A percentile compares a stretch with the other conserved stretches of the same genome.
These are phyloP conservation scores for Ascochyta pisi DNA, from an alignment of 2,329 filamentous ascomycete genomes.

Conservation along the genomic window DNA sequence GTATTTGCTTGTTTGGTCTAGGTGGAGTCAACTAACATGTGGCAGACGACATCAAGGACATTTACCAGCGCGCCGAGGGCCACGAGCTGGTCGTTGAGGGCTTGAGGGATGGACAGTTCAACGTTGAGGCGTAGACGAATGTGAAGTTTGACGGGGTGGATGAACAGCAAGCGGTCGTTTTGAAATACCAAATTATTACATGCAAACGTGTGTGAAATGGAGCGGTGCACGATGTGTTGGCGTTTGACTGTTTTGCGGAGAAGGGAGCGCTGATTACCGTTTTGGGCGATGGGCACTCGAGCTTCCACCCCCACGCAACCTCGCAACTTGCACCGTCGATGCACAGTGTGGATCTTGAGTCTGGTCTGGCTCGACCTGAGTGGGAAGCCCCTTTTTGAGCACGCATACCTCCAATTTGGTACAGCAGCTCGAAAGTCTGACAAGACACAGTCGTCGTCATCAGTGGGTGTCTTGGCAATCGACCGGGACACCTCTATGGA, in stretches of 20 bases:
- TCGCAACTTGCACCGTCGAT: background rate
- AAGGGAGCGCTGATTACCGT: constrained; percentile 10
- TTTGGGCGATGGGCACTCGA: constrained; percentile 15
- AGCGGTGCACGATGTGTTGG: background rate
- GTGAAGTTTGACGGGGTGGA: constrained; percentile 6
- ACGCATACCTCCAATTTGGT: background rate
- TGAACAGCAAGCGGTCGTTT: constrained; percentile 20
- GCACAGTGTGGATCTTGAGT: background rate
- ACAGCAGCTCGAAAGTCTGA: background rate
- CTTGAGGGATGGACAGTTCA: constrained; percentile 76
- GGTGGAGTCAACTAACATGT: constrained; percentile 29
- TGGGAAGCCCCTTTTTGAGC: background rate
- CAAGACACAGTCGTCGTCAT: constrained; percentile 4
- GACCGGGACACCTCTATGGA: constrained; percentile 29
- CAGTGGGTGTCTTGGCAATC: constrained; percentile 19
- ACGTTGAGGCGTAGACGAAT: constrained; percentile 61
- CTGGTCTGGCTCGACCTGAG: background rate
- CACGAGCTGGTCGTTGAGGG: constrained; percentile 89
- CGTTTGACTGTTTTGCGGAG: background rate
- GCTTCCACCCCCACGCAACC: constrained; percentile 3
- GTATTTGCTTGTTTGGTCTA: constrained; percentile 11
- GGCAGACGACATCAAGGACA: constrained; percentile 90
- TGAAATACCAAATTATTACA: constrained; percentile 14
- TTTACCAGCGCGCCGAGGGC: constrained; percentile 83
- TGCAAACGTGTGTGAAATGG: background rate